A percentile compares a stretch with the other conserved stretches of the same genome.
These are phyloP conservation scores for Rostrohypoxylon terebratum DNA, from an alignment of 495 filamentous ascomycete species.

Conservation along the genomic window DNA sequence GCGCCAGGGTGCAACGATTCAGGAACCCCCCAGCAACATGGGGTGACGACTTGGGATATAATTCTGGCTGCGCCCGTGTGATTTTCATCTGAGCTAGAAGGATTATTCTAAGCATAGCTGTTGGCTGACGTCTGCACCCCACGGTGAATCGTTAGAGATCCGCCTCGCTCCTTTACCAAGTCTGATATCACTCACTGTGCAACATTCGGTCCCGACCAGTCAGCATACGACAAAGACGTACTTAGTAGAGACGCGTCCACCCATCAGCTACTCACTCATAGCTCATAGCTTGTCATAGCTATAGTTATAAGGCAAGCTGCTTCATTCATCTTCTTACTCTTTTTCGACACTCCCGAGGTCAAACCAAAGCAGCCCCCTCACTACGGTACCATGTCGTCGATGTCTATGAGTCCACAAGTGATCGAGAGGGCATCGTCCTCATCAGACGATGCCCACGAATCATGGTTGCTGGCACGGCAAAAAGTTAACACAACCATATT, in stretches of 20 bases:
- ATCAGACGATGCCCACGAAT: constrained; percentile 19
- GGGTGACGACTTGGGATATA: constrained; percentile 29
- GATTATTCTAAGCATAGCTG: constrained; percentile 23
- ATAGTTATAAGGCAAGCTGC: constrained; percentile 17
- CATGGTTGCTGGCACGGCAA: constrained; percentile 48
- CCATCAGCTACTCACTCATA: constrained; percentile 18
- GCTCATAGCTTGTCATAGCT: constrained; percentile 15
- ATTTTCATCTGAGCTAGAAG: constrained; percentile 13
- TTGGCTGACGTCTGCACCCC: constrained; percentile 34
- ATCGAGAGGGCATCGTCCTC: constrained; percentile 4
- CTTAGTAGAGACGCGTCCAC: constrained; percentile 28
- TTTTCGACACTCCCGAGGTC: neutral
- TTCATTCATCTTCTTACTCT: neutral
- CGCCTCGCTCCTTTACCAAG: constrained; percentile 35
- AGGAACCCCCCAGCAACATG: neutral
- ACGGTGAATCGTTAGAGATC: constrained; percentile 26
- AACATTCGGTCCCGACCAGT: constrained; percentile 37
- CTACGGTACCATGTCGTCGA: constrained; percentile 14
- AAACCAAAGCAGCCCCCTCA: neutral
- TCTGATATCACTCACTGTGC: constrained; percentile 17
- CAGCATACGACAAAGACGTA: constrained; percentile 32
- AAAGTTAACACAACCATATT: constrained; percentile 50
- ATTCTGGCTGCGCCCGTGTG: constrained; percentile 16
- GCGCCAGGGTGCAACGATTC: constrained; percentile 24
- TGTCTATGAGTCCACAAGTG: constrained; percentile 22